Evolutionary conservation across 305 asterid species (phyloP), one percentile per base, ranked within the genome.

Genomic region (Salvia sclarea): DNA sequence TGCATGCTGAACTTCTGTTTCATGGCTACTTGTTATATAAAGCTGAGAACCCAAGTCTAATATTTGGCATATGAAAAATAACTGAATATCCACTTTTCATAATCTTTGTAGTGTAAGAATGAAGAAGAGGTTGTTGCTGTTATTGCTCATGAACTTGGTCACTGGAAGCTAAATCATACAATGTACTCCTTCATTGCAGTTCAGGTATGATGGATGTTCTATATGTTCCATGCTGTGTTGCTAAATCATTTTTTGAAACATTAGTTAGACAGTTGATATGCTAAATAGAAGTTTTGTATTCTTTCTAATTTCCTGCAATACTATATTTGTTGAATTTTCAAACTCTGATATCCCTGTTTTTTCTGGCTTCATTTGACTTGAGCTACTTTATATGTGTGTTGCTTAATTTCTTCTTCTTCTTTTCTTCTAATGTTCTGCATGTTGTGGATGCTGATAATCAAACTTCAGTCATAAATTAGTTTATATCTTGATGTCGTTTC

Each of bases 131-230:
- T 92, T 60, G 97, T 92, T 73, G 99, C 99, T 67, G 98, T 92
- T 65, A 92, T 95, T 76, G 99, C 95, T 55, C 99, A 95, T 80
- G 99, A 95, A 76, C 84, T 95, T 76, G 99, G 99, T 72, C 99
- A 95, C 78, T 95, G 98, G 99, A 95, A 89, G 82, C 95, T 95
- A 65, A 89, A 82, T 79, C 99, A 95, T 71, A 92, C 97, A 6
- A 80, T 84, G 91, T 92, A 83, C 79, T 88, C 98, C 84, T 95
- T 95, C 79, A 62, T 95, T 59, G 97, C 96, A 44, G 86, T 89
- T 67, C 98, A 95, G 99, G 98, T 89, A 80, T 71, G 77, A 20
- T 28, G 31, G 48, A 70, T 61, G 59, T 64, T 66, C 64, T 50
- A 30, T 60, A 56, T 63, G 67, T 35, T 2, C 21, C 35, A 3